Evolutionary conservation across 805 yeast genomes (phyloP).

Genomic region (Candida montana): DNA sequence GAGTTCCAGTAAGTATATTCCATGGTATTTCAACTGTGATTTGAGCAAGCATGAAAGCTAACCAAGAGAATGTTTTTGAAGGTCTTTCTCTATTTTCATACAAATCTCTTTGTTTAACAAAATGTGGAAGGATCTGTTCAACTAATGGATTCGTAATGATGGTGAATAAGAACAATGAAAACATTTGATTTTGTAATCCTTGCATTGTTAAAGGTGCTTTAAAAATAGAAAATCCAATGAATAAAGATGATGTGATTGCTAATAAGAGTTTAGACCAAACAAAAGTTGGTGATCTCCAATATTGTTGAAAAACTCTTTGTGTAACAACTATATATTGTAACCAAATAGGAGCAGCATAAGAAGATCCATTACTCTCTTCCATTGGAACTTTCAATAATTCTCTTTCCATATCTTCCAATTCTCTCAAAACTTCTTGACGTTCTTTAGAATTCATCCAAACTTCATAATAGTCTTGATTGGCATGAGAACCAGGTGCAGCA

Average conservation of each 20-base stretch:
- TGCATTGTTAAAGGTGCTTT: constrained; percentile 58
- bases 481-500: constrained; percentile 77
- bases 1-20: constrained; percentile 56
- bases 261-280: constrained; percentile 55
- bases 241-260: constrained; percentile 51
- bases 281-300: constrained; percentile 62
- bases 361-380: constrained; percentile 29
- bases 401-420: constrained; percentile 58
- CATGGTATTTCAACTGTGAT: constrained; percentile 63
- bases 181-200: constrained; percentile 80
- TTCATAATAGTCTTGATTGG: constrained; percentile 65
- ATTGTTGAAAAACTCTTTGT: constrained; percentile 53
- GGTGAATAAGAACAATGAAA: constrained; percentile 64
- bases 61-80: constrained; percentile 65
- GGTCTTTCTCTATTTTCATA: constrained; percentile 74
- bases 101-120: constrained; percentile 53
- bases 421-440: constrained; percentile 49
- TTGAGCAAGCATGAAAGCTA: constrained; percentile 55
- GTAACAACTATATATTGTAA: constrained; percentile 43
- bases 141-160: constrained; percentile 50
- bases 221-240: constrained; percentile 72
- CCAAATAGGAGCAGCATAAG: constrained; percentile 39
- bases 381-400: constrained; percentile 41
- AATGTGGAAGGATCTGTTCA: constrained; percentile 61
- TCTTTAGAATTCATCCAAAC: constrained; percentile 75